Evolutionary conservation across 331 rosid species (phyloP), one percentile per base, ranked within the genome.

Genomic region (Acacia concinna): DNA sequence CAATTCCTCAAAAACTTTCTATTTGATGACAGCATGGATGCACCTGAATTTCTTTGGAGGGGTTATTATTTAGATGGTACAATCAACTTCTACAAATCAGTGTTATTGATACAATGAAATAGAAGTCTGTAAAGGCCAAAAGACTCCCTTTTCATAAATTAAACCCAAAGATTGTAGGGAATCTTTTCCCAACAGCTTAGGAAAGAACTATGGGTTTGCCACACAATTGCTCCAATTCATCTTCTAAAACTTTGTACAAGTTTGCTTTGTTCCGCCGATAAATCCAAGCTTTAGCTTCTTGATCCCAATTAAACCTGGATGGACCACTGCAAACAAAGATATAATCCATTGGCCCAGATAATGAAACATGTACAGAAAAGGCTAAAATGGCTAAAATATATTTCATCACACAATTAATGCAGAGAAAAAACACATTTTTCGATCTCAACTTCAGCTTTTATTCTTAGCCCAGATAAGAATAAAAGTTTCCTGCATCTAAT

Each of bases 291-390:
- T 83, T 82, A 25, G 89, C 73, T 64, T 82, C 78, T 64, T 13
- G 83, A 84, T 95, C 98, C 99, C 98, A 93, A 80, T 93, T 96
- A 81, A 95, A 95, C 85, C 97, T 88, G 31, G 89, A 88, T 1
- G 97, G 97, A 68, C 99, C 98, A 66, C 99, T 93, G 92, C 90
- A 86, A 59, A 44, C 40, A 35, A 35, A 66, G 35, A 77, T 30
- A 23, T 11, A 41, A 57, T 25, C 59, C 25, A 60, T 79, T 60
- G 64, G 65, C 56, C 21, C 41, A 67, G 66, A 49, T 51, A 30
- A 11, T 74, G 68, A 21, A 66, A 44, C 65, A 43, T 28, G 66
- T 62, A 70, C 32, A 46, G 28, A 40, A 23, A 21, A 31, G 28
- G 28, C 20, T 17, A 6, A 68, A 56, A 37, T 49, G 35, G 30